A percentile compares a stretch with the other conserved stretches of the same genome.
phyloP scores from a whole-genome alignment of 129 eudicot genomes.

The Chrysanthemum makinoi region DNA sequence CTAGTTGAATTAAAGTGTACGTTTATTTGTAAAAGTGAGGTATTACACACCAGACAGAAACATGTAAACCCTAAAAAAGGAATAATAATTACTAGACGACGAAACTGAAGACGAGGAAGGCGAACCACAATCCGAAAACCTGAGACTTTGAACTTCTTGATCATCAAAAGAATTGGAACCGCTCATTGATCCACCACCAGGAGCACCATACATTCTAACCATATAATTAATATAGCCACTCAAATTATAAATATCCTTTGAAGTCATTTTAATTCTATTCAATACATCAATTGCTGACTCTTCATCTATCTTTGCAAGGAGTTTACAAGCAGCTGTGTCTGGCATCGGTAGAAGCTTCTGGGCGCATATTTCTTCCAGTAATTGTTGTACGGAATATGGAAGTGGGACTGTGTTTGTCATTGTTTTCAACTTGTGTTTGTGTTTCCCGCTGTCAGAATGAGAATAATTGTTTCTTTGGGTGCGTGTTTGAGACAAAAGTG shows the following conservation, averaged over 20 bases:
- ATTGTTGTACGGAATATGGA: background rate
- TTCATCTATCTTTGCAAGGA: slow-evolving; percentile 18
- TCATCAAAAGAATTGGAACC: too few relatives aligned
- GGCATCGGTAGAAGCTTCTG: slow-evolving; percentile 26
- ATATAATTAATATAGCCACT: slow-evolving; percentile 16
- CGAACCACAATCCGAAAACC: slow-evolving; percentile 13
- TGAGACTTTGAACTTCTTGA: too few relatives aligned
- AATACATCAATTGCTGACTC: slow-evolving; percentile 23
- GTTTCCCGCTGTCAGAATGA: slow-evolving; percentile 9
- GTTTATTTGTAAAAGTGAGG: too few relatives aligned
- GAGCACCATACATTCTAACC: background rate
- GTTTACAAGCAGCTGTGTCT: slow-evolving; percentile 12
- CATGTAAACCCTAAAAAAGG: too few relatives aligned
- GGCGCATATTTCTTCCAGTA: slow-evolving; percentile 22
- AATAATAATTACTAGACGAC: background rate
- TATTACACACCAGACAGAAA: too few relatives aligned
- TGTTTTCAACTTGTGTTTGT: background rate
- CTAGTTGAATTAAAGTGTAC: too few relatives aligned
- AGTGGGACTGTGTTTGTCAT: slow-evolving; percentile 16
- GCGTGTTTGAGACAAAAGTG: too few relatives aligned
- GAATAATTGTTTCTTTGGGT: too few relatives aligned
- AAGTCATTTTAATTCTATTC: slow-evolving; percentile 4
- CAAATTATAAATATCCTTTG: slow-evolving; percentile 5
- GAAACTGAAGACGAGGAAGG: slow-evolving; percentile 19
- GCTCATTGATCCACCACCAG: slow-evolving; percentile 15